Percentiles rank a stretch among this genome's conserved stretches.
phyloP scores from a whole-genome alignment of 139 green algal species.

The Tetraselmis chui region DNA sequence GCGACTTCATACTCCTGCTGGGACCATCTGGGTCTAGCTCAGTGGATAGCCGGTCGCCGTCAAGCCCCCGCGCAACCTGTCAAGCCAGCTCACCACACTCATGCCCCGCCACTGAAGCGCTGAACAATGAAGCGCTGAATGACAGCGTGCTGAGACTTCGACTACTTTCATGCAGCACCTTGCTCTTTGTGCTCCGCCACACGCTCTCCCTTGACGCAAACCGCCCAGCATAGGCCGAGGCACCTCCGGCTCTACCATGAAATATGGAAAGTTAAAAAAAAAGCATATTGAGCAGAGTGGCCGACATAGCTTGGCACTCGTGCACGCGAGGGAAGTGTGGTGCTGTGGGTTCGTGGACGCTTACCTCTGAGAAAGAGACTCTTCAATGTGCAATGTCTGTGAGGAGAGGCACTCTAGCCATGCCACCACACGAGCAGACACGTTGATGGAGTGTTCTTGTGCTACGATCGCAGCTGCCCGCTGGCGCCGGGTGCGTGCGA shows the following conservation, averaged over 20 bases:
- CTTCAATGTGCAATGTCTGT: too few species aligned
- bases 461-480: not conserved
- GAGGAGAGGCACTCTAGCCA: conserved; percentile 15
- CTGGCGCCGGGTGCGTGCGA: not conserved
- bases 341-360: too few species aligned
- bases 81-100: too few species aligned
- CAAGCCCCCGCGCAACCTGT: not conserved
- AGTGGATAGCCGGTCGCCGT: not conserved
- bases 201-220: not conserved
- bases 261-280: too few species aligned
- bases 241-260: too few species aligned
- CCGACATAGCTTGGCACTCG: too few species aligned
- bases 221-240: not conserved
- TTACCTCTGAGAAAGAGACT: too few species aligned
- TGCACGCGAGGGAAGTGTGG: too few species aligned
- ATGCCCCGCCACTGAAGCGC: too few species aligned
- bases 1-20: not conserved
- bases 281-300: too few species aligned
- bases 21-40: conserved; percentile 9
- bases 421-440: conserved; percentile 6
- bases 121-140: too few species aligned
- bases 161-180: not conserved
- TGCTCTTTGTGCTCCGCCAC: not conserved
- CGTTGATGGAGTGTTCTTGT: conserved; percentile 3
- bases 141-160: too few species aligned